Evolutionary conservation across 1,139 yeast genomes (phyloP), one percentile per base, ranked within the genome.

Genomic region (Taphrina communis): DNA sequence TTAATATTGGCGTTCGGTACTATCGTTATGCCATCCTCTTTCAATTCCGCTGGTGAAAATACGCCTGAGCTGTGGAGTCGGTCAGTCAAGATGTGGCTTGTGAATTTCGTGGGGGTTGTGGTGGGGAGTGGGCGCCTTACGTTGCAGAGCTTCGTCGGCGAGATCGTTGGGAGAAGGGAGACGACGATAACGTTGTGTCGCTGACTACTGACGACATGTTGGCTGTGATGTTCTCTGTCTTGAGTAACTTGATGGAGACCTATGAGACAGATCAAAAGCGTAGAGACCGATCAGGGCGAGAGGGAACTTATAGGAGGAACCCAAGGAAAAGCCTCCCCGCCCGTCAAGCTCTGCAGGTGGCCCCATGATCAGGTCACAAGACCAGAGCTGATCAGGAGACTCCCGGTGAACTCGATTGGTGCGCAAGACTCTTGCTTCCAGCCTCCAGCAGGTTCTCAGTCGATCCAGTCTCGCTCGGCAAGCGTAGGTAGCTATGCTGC

Each of bases 1-100:
- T 63, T 63, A 61, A 63, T 55, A 25, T 63, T 63, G 35, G 67
- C 67, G 25, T 63, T 63, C 7, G 67, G 67, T 46, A 63, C 67
- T 38, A 63, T 63, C 52, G 51, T 39, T 17, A 63, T 50, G 46
- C 61, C 61, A 8, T 55, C 67, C 44, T 63, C 67, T 44, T 63
- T 56, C 42, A 63, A 36, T 46, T 63, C 67, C 5, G 59, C 59
- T 25, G 67, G 67, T 7, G 61, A 42, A 14, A 63, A 63, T 38
- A 63, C 61, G 17, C 67, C 62, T 4, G 62, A 58, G 17, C 62
- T 58, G 53, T 25, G 53, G 53, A 50, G 36, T 50, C 2, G 21
- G 53, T 50, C 9, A 50, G 53, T 50, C 48, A 50, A 50, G 21
- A 25, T 50, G 53, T 50, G 53, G 53, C 36, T 21, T 50, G 53